A percentile compares a stretch with the other conserved stretches of the same genome.
phyloP scores from a whole-genome alignment of 2,329 filamentous ascomycete genomes.

The Colletotrichum sp. region DNA sequence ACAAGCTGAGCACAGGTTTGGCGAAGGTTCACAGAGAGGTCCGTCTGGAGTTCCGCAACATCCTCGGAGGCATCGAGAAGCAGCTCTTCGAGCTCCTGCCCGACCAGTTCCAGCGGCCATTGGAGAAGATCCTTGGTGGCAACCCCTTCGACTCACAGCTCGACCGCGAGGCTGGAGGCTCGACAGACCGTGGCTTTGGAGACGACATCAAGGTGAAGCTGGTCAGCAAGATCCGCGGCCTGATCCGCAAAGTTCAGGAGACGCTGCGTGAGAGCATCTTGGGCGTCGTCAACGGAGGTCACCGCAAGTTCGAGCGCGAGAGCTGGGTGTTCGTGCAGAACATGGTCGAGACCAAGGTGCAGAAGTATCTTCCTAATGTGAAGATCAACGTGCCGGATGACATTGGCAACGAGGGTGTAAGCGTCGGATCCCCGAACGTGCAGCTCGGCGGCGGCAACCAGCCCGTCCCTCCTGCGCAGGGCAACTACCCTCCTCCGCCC shows the following conservation, averaged over 20 bases:
- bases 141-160: slow-evolving; percentile 51
- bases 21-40: slow-evolving; percentile 49
- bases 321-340: slow-evolving; percentile 52
- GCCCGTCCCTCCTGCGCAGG: slow-evolving; percentile 25
- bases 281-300: slow-evolving; percentile 49
- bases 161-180: slow-evolving; percentile 35
- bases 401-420: slow-evolving; percentile 51
- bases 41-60: slow-evolving; percentile 49
- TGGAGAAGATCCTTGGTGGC: slow-evolving; percentile 51
- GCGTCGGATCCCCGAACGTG: slow-evolving; percentile 41
- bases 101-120: slow-evolving; percentile 45
- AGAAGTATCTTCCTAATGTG: slow-evolving; percentile 49
- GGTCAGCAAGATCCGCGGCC: slow-evolving; percentile 46
- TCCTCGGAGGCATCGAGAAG: slow-evolving; percentile 49
- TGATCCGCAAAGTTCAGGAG: slow-evolving; percentile 51
- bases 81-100: slow-evolving; percentile 49
- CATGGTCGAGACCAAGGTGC: slow-evolving; percentile 50
- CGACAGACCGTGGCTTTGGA: slow-evolving; percentile 42
- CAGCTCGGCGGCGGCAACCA: slow-evolving; percentile 38
- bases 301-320: slow-evolving; percentile 50
- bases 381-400: slow-evolving; percentile 51
- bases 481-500: slow-evolving; percentile 23
- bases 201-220: slow-evolving; percentile 50
- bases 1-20: slow-evolving; percentile 50
- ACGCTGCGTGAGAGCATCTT: slow-evolving; percentile 48